Evolutionary conservation across 1,284 basidiomycete species (phyloP).

Genomic region (Chondrostereum purpureum): DNA sequence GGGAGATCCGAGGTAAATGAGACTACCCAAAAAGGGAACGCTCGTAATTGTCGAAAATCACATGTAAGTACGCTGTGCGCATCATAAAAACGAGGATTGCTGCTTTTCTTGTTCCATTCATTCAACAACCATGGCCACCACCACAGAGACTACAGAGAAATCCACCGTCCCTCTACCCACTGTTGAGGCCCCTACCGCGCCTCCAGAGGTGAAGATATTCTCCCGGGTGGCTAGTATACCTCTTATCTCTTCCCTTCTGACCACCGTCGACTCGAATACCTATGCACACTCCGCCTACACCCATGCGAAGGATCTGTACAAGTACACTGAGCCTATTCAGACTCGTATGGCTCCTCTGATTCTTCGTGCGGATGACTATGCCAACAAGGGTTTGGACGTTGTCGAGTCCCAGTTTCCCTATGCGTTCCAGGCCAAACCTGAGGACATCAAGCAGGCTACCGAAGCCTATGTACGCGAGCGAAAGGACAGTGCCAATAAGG

Average conservation of each 20-base stretch:
- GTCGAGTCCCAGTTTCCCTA: constrained; percentile 69
- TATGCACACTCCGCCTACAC: constrained; percentile 56
- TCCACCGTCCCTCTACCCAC: constrained; percentile 20
- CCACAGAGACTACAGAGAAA: constrained; percentile 35
- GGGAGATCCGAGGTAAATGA: too few species aligned
- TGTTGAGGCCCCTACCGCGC: constrained; percentile 34
- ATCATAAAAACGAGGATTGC: not conserved
- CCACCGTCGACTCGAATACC: constrained; percentile 49
- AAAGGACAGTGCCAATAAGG: constrained; percentile 52
- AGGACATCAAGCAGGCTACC: constrained; percentile 59
- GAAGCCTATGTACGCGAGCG: constrained; percentile 24
- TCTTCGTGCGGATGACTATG: constrained; percentile 51
- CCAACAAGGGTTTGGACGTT: constrained; percentile 69
- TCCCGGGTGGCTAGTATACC: constrained; percentile 46
- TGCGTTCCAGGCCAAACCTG: constrained; percentile 65
- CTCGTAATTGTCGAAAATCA: not conserved
- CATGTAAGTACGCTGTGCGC: not conserved
- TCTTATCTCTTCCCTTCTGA: constrained; percentile 55
- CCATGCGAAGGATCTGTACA: constrained; percentile 54
- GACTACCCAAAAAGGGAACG: too few species aligned
- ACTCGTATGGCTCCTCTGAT: constrained; percentile 59
- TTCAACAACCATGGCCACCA: constrained; percentile 9
- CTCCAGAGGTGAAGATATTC: constrained; percentile 58
- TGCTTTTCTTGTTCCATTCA: not conserved
- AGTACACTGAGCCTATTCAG: constrained; percentile 58